Percentiles rank a stretch among this genome's conserved stretches.
phyloP scores from a whole-genome alignment of 1,139 yeast genomes.

The Blastobotrys illinoisensis region DNA sequence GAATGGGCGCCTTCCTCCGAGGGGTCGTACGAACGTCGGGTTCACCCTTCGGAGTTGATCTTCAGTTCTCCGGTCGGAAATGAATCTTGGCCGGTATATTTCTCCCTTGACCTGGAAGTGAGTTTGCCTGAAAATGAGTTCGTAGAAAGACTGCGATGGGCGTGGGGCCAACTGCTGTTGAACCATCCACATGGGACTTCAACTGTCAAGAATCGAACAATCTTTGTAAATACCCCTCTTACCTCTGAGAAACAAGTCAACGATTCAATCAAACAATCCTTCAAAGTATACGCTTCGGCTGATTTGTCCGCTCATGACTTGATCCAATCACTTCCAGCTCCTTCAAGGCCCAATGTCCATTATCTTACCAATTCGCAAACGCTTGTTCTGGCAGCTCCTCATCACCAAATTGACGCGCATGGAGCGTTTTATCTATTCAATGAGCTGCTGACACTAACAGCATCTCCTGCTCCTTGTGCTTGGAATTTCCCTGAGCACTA shows the following conservation, averaged over 20 bases:
- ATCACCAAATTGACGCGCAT: conserved; percentile 5
- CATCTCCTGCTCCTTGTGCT: not conserved
- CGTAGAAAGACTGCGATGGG: conserved; percentile 1
- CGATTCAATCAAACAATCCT: conserved; percentile 5
- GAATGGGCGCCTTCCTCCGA: not conserved
- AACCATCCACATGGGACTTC: conserved; percentile 8
- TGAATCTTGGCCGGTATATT: conserved; percentile 8
- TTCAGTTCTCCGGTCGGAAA: conserved; percentile 1
- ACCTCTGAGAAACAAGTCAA: not conserved
- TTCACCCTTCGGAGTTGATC: not conserved
- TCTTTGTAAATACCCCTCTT: not conserved
- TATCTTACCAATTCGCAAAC: conserved; percentile 4
- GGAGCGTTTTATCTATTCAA: conserved; percentile 6
- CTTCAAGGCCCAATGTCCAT: not conserved
- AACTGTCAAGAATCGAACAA: not conserved
- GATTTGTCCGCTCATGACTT: not conserved
- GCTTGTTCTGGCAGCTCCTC: conserved; percentile 6
- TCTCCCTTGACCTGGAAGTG: conserved; percentile 3
- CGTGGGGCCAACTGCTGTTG: conserved; percentile 6
- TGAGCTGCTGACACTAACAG: not conserved
- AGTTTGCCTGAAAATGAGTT: not conserved
- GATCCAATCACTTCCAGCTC: conserved; percentile 3
- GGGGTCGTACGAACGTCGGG: not conserved
- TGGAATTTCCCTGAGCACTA: not conserved
- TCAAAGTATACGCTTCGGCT: not conserved